Evolutionary conservation across 1,284 basidiomycete species (phyloP), one percentile per base, ranked within the genome.

Genomic region (Sanghuangporus weigelae): DNA sequence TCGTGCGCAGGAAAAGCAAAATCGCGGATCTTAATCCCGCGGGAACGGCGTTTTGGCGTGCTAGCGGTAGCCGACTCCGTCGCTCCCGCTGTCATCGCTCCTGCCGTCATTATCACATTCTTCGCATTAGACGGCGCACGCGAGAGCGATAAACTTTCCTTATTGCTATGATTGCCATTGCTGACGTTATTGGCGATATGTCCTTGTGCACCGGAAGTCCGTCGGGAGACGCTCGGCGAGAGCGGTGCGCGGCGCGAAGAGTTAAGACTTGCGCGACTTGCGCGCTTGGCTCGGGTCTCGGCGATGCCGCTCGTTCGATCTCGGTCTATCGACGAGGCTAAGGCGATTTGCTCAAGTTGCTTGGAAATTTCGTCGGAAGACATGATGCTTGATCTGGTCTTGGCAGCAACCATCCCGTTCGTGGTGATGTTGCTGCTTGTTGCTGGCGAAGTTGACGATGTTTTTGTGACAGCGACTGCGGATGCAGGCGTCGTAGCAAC

Each of bases 231-330:
- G 4, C 79, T 83, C 10, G 86, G 87, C 1, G 86, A 88, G 0
- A 83, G 84, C 0, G 87, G 88, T 0, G 87, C 87, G 16, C 84
- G 86, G 8, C 87, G 81, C 3, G 79, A 83, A 2, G 84, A 82
- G 0, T 79, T 78, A 55, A 84, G 78, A 2, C 80, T 62, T 35
- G 50, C 31, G 19, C 50, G 50, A 51, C 44, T 46, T 6, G 55
- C 46, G 46, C 60, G 64, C 51, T 56, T 60, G 38, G 44, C 50
- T 40, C 59, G 64, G 21, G 19, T 38, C 44, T 46, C 44, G 44
- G 44, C 46, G 50, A 51, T 26, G 62, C 36, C 48, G 16, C 21
- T 31, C 42, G 57, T 38, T 57, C 53, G 35, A 12, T 38, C 16
- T 48, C 54, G 21, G 7, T n/a, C 26, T 26, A 44, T n/a, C 4